Conservation (phyloP, 768 basidiomycete species). For the Calocybe indica region DNA sequence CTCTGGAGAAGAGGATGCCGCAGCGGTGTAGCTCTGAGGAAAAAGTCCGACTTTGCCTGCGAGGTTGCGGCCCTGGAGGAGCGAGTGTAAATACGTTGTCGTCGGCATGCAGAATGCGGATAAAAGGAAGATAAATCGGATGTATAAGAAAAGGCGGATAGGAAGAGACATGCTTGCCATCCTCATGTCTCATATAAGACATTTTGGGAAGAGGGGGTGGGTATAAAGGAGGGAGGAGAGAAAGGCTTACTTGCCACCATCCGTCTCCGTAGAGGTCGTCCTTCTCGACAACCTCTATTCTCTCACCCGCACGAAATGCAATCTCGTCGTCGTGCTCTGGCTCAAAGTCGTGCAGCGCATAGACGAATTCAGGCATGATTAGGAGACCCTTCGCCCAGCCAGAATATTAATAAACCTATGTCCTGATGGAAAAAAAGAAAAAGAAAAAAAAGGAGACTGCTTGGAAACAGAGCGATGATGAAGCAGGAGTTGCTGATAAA, state of each 20-base stretch:
- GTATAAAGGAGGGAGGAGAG: conserved; percentile 3
- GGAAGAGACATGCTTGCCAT: neutral
- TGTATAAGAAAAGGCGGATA: neutral
- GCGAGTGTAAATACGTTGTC: conserved; percentile 4
- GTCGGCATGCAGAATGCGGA: neutral
- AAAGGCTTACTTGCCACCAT: conserved; percentile 70
- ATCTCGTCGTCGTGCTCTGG: conserved; percentile 97
- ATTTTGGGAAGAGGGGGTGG: neutral
- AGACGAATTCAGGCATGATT: conserved; percentile 77
- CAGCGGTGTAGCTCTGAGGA: conserved; percentile 81
- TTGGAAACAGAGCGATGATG: too few species aligned
- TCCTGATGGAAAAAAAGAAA: too few species aligned
- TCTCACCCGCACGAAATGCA: conserved; percentile 75
- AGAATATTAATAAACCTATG: too few species aligned
- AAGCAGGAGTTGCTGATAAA: too few species aligned
- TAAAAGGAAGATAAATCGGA: neutral
- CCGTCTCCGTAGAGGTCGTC: conserved; percentile 93
- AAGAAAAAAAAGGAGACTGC: too few species aligned
- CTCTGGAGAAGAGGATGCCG: conserved; percentile 36
- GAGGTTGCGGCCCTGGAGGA: conserved; percentile 72
- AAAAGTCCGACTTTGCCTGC: conserved; percentile 86
- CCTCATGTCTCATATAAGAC: neutral
- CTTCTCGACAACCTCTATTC: conserved; percentile 86
- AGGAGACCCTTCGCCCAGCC: neutral
- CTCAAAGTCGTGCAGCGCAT: conserved; percentile 79